These are phyloP conservation scores for Elaeis guineensis DNA, from an alignment of 176 grass and related monocot species.

Conservation along the genomic window DNA sequence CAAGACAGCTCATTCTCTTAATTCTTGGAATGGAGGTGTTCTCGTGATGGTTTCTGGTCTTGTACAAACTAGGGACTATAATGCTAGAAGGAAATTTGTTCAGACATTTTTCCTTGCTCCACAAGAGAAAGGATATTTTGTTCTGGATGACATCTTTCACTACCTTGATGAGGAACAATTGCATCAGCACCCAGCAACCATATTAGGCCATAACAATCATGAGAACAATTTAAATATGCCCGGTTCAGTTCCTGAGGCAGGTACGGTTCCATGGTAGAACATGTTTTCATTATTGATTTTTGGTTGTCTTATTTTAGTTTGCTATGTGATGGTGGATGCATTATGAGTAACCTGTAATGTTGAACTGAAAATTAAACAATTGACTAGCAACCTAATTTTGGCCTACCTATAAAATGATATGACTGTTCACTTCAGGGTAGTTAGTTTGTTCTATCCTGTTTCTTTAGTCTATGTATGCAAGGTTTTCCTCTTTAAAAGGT, in stretches of 20 bases:
- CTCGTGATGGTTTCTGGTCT: constrained; percentile 84
- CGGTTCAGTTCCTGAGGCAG: constrained; percentile 25
- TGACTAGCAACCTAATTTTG: too few relatives aligned
- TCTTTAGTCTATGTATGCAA: too few relatives aligned
- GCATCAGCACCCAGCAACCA: constrained; percentile 30
- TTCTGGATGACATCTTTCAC: constrained; percentile 92
- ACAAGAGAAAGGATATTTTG: constrained; percentile 95
- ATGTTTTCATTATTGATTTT: too few relatives aligned
- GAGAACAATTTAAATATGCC: constrained; percentile 42
- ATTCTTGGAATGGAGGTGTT: constrained; percentile 78
- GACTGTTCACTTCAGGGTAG: too few relatives aligned
- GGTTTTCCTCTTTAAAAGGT: too few relatives aligned
- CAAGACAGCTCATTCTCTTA: constrained; percentile 71
- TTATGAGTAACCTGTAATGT: too few relatives aligned
- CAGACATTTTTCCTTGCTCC: constrained; percentile 95
- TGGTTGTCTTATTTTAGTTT: too few relatives aligned
- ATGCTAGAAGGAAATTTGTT: constrained; percentile 63
- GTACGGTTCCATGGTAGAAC: constrained; percentile 16
- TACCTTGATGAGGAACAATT: constrained; percentile 80
- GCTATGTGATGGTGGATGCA: too few relatives aligned
- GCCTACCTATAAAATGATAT: too few relatives aligned
- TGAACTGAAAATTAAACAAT: too few relatives aligned
- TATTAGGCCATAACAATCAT: constrained; percentile 31
- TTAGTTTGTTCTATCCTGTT: too few relatives aligned
- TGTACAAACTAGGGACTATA: constrained; percentile 67